Evolutionary conservation across 306 rosid species (phyloP).

Genomic region (Glycyrrhiza uralensis): DNA sequence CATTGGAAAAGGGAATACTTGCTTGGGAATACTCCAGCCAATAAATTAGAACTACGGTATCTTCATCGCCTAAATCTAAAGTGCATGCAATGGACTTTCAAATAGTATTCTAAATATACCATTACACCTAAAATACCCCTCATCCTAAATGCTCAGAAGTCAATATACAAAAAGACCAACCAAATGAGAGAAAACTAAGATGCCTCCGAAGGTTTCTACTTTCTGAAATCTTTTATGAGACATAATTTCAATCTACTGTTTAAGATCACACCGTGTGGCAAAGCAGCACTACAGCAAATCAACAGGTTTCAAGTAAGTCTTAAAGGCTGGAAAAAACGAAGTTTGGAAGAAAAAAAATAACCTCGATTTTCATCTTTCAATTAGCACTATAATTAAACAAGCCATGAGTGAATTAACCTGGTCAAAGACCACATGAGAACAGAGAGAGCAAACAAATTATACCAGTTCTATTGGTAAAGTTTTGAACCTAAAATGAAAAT

Average conservation of each 20-base stretch:
- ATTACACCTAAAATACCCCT: background rate
- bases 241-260: background rate
- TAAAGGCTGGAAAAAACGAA: background rate
- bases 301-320: background rate
- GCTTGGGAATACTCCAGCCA: background rate
- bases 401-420: background rate
- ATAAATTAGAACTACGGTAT: background rate
- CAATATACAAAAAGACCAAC: background rate
- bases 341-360: background rate
- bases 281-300: background rate
- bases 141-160: background rate
- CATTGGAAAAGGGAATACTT: background rate
- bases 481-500: conserved; percentile 10
- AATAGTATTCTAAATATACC: background rate
- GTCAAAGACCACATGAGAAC: background rate
- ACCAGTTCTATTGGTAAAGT: background rate
- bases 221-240: background rate
- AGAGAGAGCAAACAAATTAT: background rate
- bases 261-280: background rate
- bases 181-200: background rate
- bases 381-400: background rate
- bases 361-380: background rate
- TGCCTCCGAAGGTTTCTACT: background rate
- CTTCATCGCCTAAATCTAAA: background rate
- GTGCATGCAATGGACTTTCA: background rate